Conservation (phyloP, 495 filamentous ascomycete genomes). For the Poronia punctata region DNA sequence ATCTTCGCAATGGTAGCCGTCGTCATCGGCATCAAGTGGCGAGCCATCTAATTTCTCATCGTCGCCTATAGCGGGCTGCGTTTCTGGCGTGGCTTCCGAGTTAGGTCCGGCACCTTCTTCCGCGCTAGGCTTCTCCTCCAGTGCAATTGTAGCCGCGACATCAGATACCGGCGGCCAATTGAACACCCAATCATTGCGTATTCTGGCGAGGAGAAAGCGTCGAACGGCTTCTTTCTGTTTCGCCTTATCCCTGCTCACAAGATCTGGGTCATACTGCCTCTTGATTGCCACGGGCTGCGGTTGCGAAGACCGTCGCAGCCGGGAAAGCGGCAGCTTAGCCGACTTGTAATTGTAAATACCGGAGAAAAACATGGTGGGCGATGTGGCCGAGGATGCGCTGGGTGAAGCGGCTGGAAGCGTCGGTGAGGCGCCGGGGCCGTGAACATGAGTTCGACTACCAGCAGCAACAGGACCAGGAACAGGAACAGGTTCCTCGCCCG, state of each 20-base stretch:
- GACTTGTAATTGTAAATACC: constrained; percentile 30
- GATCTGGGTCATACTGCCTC: constrained; percentile 44
- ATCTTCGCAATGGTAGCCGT: constrained; percentile 28
- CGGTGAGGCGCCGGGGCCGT: constrained; percentile 1
- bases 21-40: constrained; percentile 25
- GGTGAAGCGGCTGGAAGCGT: constrained; percentile 5
- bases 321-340: constrained; percentile 29
- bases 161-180: constrained; percentile 27
- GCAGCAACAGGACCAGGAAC: constrained; percentile 3
- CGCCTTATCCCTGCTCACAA: constrained; percentile 46
- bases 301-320: constrained; percentile 30
- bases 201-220: constrained; percentile 43
- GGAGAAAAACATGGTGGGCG: constrained; percentile 29
- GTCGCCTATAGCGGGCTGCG: not conserved
- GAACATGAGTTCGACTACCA: constrained; percentile 1
- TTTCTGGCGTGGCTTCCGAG: not conserved
- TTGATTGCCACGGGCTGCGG: constrained; percentile 14
- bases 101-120: constrained; percentile 3
- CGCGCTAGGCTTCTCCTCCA: constrained; percentile 2
- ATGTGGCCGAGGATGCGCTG: constrained; percentile 17
- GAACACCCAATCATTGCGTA: constrained; percentile 55
- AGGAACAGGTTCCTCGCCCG: constrained; percentile 1
- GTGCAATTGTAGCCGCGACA: not conserved
- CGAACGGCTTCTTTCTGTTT: constrained; percentile 49
- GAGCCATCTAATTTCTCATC: constrained; percentile 5